Evolutionary conservation across 257 asterid genomes (phyloP).

Genomic region (Rubia yunnanensis): DNA sequence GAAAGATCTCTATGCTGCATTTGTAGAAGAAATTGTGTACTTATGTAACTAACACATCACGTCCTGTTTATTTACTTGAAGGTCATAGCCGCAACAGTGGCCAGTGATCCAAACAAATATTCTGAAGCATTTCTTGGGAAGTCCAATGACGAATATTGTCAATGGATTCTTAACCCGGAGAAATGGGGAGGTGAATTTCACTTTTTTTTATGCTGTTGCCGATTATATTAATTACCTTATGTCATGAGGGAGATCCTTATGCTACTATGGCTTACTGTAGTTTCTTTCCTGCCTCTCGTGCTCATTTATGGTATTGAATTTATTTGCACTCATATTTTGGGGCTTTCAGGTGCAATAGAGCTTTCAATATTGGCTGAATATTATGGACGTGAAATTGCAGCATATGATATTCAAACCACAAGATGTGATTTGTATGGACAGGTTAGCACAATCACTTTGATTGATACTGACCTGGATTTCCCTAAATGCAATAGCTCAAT

Average conservation of each 20-base stretch:
- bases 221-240: neutral
- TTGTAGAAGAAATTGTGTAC: neutral
- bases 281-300: neutral
- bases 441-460: constrained; percentile 31
- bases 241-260: constrained; percentile 2
- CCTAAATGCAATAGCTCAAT: neutral
- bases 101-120: constrained; percentile 70
- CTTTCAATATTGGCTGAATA: constrained; percentile 71
- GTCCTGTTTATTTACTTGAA: constrained; percentile 21
- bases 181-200: constrained; percentile 86
- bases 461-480: constrained; percentile 7
- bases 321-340: constrained; percentile 13
- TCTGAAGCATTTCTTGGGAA: constrained; percentile 84
- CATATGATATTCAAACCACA: constrained; percentile 87
- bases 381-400: constrained; percentile 87
- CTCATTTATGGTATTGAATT: constrained; percentile 1
- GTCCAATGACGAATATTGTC: constrained; percentile 73
- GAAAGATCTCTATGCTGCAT: neutral
- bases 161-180: constrained; percentile 89
- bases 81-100: constrained; percentile 93
- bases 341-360: constrained; percentile 78
- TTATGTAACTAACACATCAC: neutral
- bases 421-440: constrained; percentile 97
- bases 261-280: neutral
- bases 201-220: neutral